Conservation (phyloP, 1,284 basidiomycete species). For the Baeospora myosura region DNA sequence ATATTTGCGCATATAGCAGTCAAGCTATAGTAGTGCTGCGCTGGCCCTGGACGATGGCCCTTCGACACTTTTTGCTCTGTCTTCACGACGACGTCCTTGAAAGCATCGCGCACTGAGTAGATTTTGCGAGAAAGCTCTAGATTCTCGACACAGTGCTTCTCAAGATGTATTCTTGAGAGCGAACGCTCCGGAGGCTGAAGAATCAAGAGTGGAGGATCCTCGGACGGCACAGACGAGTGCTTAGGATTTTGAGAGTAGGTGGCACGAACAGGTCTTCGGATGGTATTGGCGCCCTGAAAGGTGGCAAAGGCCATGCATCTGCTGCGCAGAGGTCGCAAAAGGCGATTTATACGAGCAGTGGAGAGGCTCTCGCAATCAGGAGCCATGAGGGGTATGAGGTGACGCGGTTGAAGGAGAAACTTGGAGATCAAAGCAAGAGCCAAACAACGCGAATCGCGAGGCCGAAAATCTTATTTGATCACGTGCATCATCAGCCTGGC, state of each 20-base stretch:
- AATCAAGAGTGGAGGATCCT: slow-evolving; percentile 28
- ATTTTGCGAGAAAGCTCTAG: slow-evolving; percentile 41
- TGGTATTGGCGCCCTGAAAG: slow-evolving; percentile 5
- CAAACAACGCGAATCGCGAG: too few relatives aligned
- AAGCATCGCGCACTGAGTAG: slow-evolving; percentile 46
- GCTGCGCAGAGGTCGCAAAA: slow-evolving; percentile 46
- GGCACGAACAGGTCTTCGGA: neutral
- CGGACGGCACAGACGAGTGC: slow-evolving; percentile 2
- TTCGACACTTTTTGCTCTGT: slow-evolving; percentile 7
- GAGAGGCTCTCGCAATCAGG: slow-evolving; percentile 11
- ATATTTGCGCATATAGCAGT: slow-evolving; percentile 41
- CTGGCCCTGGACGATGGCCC: slow-evolving; percentile 1
- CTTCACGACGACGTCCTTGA: slow-evolving; percentile 38
- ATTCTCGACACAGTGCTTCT: slow-evolving; percentile 27
- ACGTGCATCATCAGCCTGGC: too few relatives aligned
- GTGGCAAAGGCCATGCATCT: slow-evolving; percentile 38
- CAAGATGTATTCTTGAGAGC: slow-evolving; percentile 27
- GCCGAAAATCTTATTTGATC: too few relatives aligned
- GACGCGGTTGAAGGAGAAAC: too few relatives aligned
- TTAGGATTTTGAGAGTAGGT: slow-evolving; percentile 14
- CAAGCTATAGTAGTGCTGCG: slow-evolving; percentile 26
- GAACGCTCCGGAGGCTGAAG: slow-evolving; percentile 30
- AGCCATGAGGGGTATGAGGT: neutral
- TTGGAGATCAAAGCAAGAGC: too few relatives aligned
- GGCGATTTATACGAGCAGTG: slow-evolving; percentile 35